Percentiles rank a stretch among this genome's conserved stretches.
Conservation (phyloP, 805 yeast species). For the Zygoascus flipseniorum region DNA sequence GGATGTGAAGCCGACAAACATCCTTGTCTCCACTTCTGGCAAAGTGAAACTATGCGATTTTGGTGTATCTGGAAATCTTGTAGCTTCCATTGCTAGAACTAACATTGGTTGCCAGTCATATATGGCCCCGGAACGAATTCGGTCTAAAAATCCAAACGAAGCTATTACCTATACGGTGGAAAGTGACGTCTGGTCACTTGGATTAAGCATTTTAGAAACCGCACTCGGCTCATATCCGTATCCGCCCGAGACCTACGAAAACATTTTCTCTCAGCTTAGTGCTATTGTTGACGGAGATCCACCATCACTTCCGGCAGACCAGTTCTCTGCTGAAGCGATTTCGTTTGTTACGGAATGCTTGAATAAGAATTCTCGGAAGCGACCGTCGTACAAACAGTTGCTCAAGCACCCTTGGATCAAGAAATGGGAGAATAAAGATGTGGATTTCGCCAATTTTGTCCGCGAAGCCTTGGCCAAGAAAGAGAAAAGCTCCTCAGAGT, state of each 20-base stretch:
- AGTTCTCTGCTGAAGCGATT: constrained; percentile 67
- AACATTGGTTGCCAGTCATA: constrained; percentile 97
- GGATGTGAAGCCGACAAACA: constrained; percentile 95
- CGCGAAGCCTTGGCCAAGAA: constrained; percentile 7
- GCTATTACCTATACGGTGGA: constrained; percentile 64
- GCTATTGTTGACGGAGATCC: constrained; percentile 97
- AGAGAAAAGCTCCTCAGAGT: background rate
- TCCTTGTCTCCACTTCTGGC: constrained; percentile 75
- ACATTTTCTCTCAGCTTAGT: constrained; percentile 83
- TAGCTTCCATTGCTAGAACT: constrained; percentile 89
- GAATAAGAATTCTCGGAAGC: constrained; percentile 66
- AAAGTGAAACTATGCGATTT: constrained; percentile 88
- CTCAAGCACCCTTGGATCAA: constrained; percentile 79
- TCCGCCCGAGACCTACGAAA: constrained; percentile 86
- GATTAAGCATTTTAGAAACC: constrained; percentile 81
- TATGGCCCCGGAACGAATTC: constrained; percentile 97
- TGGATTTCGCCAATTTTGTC: constrained; percentile 34
- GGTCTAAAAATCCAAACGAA: constrained; percentile 33
- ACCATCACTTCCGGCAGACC: constrained; percentile 59
- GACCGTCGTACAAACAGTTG: constrained; percentile 75
- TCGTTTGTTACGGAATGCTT: constrained; percentile 65
- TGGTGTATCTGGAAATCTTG: constrained; percentile 92
- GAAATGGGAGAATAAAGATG: constrained; percentile 32
- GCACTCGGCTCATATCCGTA: constrained; percentile 93
- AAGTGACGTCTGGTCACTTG: constrained; percentile 93